Evolutionary conservation across 192 early-diverging fungal species (phyloP).

Genomic region (Umbelopsis vinacea): DNA sequence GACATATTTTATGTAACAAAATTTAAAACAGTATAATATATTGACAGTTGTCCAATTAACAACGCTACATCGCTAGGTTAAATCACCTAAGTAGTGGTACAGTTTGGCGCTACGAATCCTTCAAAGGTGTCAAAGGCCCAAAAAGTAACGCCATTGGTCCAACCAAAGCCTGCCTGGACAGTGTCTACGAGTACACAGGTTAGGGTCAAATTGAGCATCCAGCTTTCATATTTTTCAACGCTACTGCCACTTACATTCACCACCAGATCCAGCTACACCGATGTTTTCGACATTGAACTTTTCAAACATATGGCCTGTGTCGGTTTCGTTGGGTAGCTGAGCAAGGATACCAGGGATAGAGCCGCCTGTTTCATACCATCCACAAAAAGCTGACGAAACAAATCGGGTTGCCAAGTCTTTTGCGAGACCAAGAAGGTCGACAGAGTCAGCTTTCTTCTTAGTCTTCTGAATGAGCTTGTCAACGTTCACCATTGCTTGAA

Average conservation of each 20-base stretch:
- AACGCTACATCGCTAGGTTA: neutral
- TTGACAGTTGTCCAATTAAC: neutral
- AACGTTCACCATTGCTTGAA: slow-evolving; percentile 49
- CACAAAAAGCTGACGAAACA: slow-evolving; percentile 62
- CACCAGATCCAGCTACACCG: slow-evolving; percentile 59
- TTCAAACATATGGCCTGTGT: slow-evolving; percentile 76
- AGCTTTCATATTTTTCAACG: neutral
- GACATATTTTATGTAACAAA: too few relatives aligned
- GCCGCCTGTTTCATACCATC: slow-evolving; percentile 73
- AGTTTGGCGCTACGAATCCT: slow-evolving; percentile 30
- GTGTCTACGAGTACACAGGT: slow-evolving; percentile 33
- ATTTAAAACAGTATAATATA: neutral
- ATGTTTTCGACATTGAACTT: slow-evolving; percentile 61
- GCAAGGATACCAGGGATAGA: slow-evolving; percentile 51
- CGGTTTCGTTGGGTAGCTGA: slow-evolving; percentile 42
- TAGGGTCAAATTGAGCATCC: too few relatives aligned
- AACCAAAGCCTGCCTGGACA: slow-evolving; percentile 75
- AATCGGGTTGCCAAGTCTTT: slow-evolving; percentile 53
- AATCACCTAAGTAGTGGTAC: slow-evolving; percentile 11
- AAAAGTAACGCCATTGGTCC: slow-evolving; percentile 76
- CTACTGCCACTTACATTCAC: slow-evolving; percentile 50
- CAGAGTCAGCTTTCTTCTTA: neutral
- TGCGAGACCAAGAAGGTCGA: slow-evolving; percentile 30
- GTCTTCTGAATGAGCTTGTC: slow-evolving; percentile 1
- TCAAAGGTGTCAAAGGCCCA: slow-evolving; percentile 58